phyloP scores from a whole-genome alignment of 768 basidiomycete genomes.

The Tricholoma matsutake region DNA sequence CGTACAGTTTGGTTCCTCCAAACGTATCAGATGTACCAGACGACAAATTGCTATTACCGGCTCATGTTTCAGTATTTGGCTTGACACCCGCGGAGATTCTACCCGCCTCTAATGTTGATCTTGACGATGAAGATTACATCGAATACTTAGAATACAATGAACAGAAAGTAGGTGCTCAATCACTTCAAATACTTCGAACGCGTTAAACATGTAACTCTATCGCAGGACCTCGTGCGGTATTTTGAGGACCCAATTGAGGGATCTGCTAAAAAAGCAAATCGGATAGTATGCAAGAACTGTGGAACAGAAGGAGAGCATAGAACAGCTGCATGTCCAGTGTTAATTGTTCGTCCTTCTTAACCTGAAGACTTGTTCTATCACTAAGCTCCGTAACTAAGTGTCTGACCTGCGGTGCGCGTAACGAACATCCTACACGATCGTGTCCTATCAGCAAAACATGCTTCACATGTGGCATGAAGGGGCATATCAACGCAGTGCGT shows the following conservation, averaged over 20 bases:
- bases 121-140: conserved; percentile 65
- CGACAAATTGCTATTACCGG: conserved; percentile 51
- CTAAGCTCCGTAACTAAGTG: conserved; percentile 44
- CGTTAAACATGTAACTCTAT: conserved; percentile 1
- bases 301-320: conserved; percentile 72
- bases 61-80: conserved; percentile 64
- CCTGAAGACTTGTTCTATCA: conserved; percentile 1
- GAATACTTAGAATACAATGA: conserved; percentile 78
- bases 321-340: conserved; percentile 62
- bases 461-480: conserved; percentile 80
- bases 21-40: conserved; percentile 17
- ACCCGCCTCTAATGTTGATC: conserved; percentile 35
- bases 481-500: conserved; percentile 68
- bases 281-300: conserved; percentile 72
- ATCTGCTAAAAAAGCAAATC: conserved; percentile 37
- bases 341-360: conserved; percentile 51
- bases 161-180: conserved; percentile 43
- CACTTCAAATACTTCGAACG: neutral
- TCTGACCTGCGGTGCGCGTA: conserved; percentile 73
- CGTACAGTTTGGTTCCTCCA: conserved; percentile 9
- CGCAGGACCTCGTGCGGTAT: conserved; percentile 58
- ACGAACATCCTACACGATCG: conserved; percentile 74
- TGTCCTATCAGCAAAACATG: conserved; percentile 83
- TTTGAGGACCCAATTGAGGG: conserved; percentile 51
- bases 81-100: conserved; percentile 46